A percentile compares a stretch with the other conserved stretches of the same genome.
Evolutionary conservation across 176 grass and related monocot species (phyloP).

Genomic region (Chloris gayana): DNA sequence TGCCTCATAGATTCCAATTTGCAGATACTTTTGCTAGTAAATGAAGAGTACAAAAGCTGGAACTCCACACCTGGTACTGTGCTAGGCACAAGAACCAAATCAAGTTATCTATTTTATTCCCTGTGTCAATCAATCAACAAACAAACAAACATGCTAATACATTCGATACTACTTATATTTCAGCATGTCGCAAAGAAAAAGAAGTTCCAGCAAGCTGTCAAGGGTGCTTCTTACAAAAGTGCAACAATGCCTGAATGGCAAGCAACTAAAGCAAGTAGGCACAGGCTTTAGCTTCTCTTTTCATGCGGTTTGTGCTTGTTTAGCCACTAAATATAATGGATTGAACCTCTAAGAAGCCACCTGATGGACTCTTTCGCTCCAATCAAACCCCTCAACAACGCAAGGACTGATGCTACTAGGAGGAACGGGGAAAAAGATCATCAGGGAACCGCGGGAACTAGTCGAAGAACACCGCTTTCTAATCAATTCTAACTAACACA

Average conservation of each 20-base stretch:
- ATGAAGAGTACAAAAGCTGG: conserved; percentile 8
- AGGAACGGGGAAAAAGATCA: not conserved
- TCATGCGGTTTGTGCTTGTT: not conserved
- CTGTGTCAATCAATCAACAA: conserved; percentile 26
- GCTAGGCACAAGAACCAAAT: conserved; percentile 19
- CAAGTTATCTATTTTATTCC: conserved; percentile 3
- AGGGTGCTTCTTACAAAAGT: conserved; percentile 32
- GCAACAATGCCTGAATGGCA: not conserved
- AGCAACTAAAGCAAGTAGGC: not conserved
- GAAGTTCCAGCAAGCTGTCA: not conserved
- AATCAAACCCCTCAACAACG: conserved; percentile 1
- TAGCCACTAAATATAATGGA: not conserved
- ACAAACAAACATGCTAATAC: not conserved
- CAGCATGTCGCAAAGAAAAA: not conserved
- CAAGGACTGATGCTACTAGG: not conserved
- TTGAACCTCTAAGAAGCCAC: not conserved
- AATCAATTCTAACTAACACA: not conserved
- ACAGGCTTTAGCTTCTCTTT: not conserved
- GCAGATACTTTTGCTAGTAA: conserved; percentile 4
- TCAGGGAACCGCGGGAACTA: not conserved
- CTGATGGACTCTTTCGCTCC: not conserved
- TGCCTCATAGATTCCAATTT: not conserved
- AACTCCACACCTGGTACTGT: not conserved
- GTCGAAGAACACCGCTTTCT: not conserved
- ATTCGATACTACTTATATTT: not conserved